phyloP scores from a whole-genome alignment of 768 basidiomycete genomes.

The Macrocybe gigantea region DNA sequence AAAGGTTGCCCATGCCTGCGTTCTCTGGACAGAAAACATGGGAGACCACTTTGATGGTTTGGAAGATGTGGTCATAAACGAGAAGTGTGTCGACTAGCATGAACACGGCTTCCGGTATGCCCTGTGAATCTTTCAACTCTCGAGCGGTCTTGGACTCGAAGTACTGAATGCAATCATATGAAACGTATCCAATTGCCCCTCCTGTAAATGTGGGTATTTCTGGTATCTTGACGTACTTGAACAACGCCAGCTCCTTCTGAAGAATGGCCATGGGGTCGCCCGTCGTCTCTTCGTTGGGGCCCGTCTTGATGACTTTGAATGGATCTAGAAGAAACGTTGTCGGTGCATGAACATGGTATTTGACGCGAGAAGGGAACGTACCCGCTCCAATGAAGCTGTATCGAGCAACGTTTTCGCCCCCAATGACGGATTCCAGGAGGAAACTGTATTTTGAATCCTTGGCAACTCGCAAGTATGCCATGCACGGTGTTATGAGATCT shows the following conservation, averaged over 20 bases:
- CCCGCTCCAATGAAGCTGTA: slow-evolving; percentile 97
- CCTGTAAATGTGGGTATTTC: slow-evolving; percentile 94
- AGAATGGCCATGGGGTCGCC: slow-evolving; percentile 87
- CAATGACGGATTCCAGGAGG: slow-evolving; percentile 87
- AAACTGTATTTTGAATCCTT: slow-evolving; percentile 94
- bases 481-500: slow-evolving; percentile 94
- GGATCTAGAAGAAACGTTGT: slow-evolving; percentile 56
- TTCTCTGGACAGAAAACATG: slow-evolving; percentile 86
- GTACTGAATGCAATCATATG: slow-evolving; percentile 93
- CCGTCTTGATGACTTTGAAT: slow-evolving; percentile 85
- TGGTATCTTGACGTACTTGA: slow-evolving; percentile 88
- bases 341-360: neutral
- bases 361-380: slow-evolving; percentile 25
- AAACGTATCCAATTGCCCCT: slow-evolving; percentile 95
- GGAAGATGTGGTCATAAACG: slow-evolving; percentile 95
- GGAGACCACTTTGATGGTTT: slow-evolving; percentile 91
- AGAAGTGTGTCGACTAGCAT: slow-evolving; percentile 96
- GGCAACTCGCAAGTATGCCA: slow-evolving; percentile 90
- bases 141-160: slow-evolving; percentile 92
- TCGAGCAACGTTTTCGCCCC: slow-evolving; percentile 85
- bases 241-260: slow-evolving; percentile 79
- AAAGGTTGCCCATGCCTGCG: slow-evolving; percentile 58
- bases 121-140: slow-evolving; percentile 66
- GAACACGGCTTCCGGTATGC: slow-evolving; percentile 94
- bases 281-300: slow-evolving; percentile 71